Base-by-base conservation (phyloP, 1,139 yeast species). In the Geotrichum histeridarum region DNA sequence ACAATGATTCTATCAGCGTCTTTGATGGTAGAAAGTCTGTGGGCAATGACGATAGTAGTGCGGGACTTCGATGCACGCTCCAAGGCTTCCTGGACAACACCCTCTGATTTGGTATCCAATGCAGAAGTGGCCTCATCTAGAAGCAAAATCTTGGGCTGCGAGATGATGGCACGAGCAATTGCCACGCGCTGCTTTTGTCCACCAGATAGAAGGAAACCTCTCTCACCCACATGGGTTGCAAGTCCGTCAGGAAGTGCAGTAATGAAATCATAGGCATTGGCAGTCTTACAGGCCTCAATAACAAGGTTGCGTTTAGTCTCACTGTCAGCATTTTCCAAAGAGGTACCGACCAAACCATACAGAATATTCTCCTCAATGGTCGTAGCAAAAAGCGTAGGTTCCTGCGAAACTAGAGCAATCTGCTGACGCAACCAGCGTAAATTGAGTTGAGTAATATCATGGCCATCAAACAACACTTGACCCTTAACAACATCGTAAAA, bases 111-210 rank as follows among this genome's bases (percentile, higher is more conserved):
- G 15, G 89, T 80, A 66, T 85, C 93, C 53, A 85, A 73, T 0
- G 91, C 91, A n/a, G 89, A 82, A 0, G 93, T 85, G 22, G 90
- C 90, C 67, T 85, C 93, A 62, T 85, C 93, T 55, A 85, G 73
- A 11, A 85, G 74, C 56, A 85, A 72, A 38, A 85, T 75, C 50
- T 75, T 72, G 1, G 93, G 91, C 54, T 78, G 77, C 55, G 84
- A 78, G 39, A 84, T 75, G 59, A 85, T 75, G 2, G 95, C 91
- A 59, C 96, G 74, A 0, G 96, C 96, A 60, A 89, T 79, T 3
- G 96, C 96, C 48, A 89, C 80, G 64, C 96, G 77, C 71, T 89
- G 97, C 67, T 87, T 87, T 67, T 89, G 96, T 4, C 97, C 97
- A 37, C 96, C 96, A 64, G 86, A 81, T 60, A 83, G 70, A 46